Conservation (phyloP, 495 filamentous ascomycete species). For the Penicillium robsamsonii region DNA sequence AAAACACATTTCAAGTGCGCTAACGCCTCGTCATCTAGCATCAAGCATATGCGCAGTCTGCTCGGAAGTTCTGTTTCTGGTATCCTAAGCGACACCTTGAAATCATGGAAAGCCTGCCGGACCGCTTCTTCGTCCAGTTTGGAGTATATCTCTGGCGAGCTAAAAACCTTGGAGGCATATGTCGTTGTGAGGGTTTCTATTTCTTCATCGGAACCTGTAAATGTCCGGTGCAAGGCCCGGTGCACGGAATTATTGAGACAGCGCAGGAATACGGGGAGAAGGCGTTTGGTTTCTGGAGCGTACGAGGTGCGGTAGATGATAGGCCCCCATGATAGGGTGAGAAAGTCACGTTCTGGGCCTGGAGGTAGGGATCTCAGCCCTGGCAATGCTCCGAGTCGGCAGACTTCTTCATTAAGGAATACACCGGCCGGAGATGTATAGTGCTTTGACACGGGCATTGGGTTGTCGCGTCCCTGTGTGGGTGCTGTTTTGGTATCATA, state of each 20-base stretch:
- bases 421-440: conserved; percentile 15
- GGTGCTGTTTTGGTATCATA: not conserved
- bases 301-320: conserved; percentile 32
- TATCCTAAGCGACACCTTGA: conserved; percentile 27
- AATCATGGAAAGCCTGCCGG: conserved; percentile 28
- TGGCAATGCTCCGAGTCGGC: conserved; percentile 24
- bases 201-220: conserved; percentile 26
- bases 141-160: conserved; percentile 12
- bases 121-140: conserved; percentile 17
- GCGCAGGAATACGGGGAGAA: conserved; percentile 25
- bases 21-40: conserved; percentile 28
- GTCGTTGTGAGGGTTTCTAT: conserved; percentile 15
- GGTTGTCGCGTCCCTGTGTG: not conserved
- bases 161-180: conserved; percentile 31
- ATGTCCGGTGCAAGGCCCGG: conserved; percentile 17
- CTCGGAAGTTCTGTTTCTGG: conserved; percentile 29
- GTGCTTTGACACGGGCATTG: not conserved
- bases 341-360: conserved; percentile 28
- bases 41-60: conserved; percentile 27
- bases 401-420: conserved; percentile 35
- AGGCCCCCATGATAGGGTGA: conserved; percentile 33
- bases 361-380: conserved; percentile 29
- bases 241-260: conserved; percentile 26
- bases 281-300: conserved; percentile 21
- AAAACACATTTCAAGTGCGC: conserved; percentile 13